Conservation (phyloP, 176 grass and related monocot genomes). For the Musa itinerans region DNA sequence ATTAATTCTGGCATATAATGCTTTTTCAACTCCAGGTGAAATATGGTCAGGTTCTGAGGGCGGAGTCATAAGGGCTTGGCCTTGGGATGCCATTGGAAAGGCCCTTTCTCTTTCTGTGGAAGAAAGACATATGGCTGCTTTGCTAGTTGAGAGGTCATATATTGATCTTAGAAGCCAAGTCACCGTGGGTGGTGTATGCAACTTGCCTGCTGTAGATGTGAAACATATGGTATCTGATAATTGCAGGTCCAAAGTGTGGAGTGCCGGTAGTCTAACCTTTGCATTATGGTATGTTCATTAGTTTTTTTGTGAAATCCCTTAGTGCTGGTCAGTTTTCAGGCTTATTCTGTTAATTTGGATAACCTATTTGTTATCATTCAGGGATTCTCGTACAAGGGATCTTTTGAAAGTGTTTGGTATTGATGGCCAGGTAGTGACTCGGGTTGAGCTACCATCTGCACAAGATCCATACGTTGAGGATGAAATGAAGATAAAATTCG, state of each 20-base stretch:
- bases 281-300: conserved; percentile 59
- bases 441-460: conserved; percentile 32
- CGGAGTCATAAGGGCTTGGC: conserved; percentile 80
- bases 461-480: conserved; percentile 63
- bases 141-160: conserved; percentile 80
- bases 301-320: background rate
- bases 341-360: conserved; percentile 2
- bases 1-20: conserved; percentile 13
- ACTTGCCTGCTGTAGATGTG: conserved; percentile 60
- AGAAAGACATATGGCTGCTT: conserved; percentile 83
- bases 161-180: conserved; percentile 77
- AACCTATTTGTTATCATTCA: conserved; percentile 13
- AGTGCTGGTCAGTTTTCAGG: background rate
- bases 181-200: conserved; percentile 72
- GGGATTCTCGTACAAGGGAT: conserved; percentile 91
- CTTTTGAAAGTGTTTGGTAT: conserved; percentile 85
- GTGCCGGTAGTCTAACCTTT: conserved; percentile 61
- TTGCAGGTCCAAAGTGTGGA: conserved; percentile 75
- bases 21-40: conserved; percentile 58
- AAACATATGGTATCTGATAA: conserved; percentile 71
- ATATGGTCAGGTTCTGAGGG: conserved; percentile 91
- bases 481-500: conserved; percentile 63
- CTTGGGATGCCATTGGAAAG: conserved; percentile 81
- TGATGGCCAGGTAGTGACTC: conserved; percentile 64
- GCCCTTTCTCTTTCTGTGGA: conserved; percentile 61